Conservation (phyloP, 345 rosid species). For the Eutrema yunnanense region DNA sequence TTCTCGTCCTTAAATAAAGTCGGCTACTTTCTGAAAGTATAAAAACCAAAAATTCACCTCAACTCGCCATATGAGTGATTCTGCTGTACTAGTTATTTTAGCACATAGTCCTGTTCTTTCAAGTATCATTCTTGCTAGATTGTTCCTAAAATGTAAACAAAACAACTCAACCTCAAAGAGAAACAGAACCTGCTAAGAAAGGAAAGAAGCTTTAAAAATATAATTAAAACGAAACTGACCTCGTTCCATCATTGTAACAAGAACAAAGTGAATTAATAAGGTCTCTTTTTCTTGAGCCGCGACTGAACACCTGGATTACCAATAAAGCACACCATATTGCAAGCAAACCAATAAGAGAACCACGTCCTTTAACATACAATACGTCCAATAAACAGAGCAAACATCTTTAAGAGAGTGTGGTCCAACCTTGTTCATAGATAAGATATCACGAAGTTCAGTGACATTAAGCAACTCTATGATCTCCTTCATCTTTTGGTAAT, state of each 20-base stretch:
- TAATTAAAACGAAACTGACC: conserved; percentile 32
- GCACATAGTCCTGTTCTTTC: conserved; percentile 54
- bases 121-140: conserved; percentile 41
- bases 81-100: conserved; percentile 53
- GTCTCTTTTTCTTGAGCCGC: conserved; percentile 62
- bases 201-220: neutral
- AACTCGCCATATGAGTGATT: conserved; percentile 72
- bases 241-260: conserved; percentile 43
- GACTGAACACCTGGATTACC: conserved; percentile 40
- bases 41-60: conserved; percentile 46
- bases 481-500: conserved; percentile 39
- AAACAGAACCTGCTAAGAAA: neutral
- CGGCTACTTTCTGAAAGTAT: neutral
- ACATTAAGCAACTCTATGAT: conserved; percentile 51
- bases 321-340: conserved; percentile 14
- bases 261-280: conserved; percentile 51
- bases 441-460: conserved; percentile 68
- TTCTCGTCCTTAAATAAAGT: neutral
- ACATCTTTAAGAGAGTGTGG: neutral
- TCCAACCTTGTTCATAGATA: conserved; percentile 52
- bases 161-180: neutral
- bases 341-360: neutral
- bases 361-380: neutral
- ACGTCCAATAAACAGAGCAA: neutral
- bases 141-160: conserved; percentile 42